Base-by-base conservation (phyloP, 2,329 filamentous ascomycete genomes). In the Fusarium lateritium region DNA sequence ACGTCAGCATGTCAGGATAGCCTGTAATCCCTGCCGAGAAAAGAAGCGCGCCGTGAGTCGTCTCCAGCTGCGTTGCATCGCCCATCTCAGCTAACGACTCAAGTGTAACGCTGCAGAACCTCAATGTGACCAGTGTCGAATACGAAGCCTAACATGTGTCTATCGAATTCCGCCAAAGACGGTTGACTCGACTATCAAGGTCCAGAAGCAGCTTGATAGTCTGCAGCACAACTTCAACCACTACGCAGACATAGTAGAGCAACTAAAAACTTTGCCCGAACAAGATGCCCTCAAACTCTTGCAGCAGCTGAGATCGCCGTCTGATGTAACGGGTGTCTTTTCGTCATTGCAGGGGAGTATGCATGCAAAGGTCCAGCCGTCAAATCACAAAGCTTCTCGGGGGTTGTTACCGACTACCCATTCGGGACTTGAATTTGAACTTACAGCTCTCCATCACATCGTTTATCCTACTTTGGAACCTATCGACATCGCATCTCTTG, bases 1-100 rank as follows among this genome's bases (percentile, higher is more conserved):
- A 13, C 56, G 56, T 7, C 56, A 57, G 22, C 34, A 60, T 57
- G 52, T 57, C 52, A 60, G 34, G 52, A 26, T 57, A 60, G 56
- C 56, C n/a, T 60, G 56, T 17, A 60, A 60, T 28, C 52, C 52
- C 52, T 60, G 56, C 22, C 56, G 52, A 3, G 56, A 60, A 5
- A 60, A 57, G 42, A 60, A 60, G 34, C 56, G 56, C 34, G 52
- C 56, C 7, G 56, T 57, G 43, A 56, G 42, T 47, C 17, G n/a
- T n/a, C 10, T 31, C 28, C 28, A 31, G 28, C 28, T 31, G 19
- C 7, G 31, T 36, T 9, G 5, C 4, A 6, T n/a, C 14, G 4
- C 5, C 14, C 28, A 31, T 22, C 9, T 15, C 3, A 19, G 14
- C 56, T 59, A 21, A 59, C 24, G 3, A 26, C 13, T 7, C 6